These are phyloP conservation scores for Diplodia corticola DNA, from an alignment of 2,329 filamentous ascomycete genomes.

Conservation along the genomic window DNA sequence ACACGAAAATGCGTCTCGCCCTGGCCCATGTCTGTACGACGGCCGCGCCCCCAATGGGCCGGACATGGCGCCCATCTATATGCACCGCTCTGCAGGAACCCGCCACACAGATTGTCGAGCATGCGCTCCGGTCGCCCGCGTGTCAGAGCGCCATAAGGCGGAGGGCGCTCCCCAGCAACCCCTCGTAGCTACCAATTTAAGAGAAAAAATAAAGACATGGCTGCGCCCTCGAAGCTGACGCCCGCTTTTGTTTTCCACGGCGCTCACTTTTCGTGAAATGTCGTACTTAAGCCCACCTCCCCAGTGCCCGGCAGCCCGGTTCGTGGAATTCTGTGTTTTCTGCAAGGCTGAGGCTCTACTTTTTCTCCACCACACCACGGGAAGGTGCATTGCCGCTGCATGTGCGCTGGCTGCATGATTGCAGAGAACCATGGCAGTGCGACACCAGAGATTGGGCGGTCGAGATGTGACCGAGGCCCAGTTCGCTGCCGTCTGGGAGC, in stretches of 20 bases:
- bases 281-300: background rate
- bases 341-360: background rate
- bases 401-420: background rate
- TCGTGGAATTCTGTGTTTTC: background rate
- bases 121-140: constrained; percentile 12
- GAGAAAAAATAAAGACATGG: constrained; percentile 4
- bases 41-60: background rate
- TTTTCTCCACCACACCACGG: background rate
- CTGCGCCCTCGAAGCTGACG: background rate
- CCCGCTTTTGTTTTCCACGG: background rate
- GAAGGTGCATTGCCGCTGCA: background rate
- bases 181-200: constrained; percentile 8
- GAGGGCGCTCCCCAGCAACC: background rate
- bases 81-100: constrained; percentile 14
- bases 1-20: constrained; percentile 15
- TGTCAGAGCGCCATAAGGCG: constrained; percentile 12
- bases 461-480: background rate
- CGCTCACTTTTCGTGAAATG: background rate
- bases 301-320: background rate
- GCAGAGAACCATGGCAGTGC: background rate
- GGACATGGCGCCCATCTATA: constrained; percentile 6
- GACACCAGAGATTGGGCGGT: background rate
- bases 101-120: constrained; percentile 9
- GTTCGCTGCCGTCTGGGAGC: background rate
- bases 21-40: constrained; percentile 6